Evolutionary conservation across 139 green algal species (phyloP), one percentile per base, ranked within the genome.

Genomic region (Diplosphaera chodatii): DNA sequence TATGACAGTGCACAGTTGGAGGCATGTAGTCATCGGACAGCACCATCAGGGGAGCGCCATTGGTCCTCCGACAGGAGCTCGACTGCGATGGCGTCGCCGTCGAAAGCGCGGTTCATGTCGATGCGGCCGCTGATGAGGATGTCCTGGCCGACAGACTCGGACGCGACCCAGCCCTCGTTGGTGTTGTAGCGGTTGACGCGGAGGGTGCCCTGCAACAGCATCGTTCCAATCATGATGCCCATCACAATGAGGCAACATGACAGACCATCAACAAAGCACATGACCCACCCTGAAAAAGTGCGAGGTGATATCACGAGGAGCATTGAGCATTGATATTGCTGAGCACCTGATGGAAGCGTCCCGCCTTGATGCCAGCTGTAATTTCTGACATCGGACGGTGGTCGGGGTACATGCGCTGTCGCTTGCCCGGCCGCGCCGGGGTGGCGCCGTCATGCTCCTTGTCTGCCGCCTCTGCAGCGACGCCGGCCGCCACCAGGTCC

Each of bases 21-120:
- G n/a, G n/a, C n/a, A n/a, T n/a, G n/a, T n/a, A n/a, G n/a, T n/a
- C n/a, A n/a, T n/a, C n/a, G n/a, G n/a, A n/a, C n/a, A 48, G 37
- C 37, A 59, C 48, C 48, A n/a, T 10, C 48, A 25, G 48, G 48
- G 3, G 48, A 59, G 48, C 74, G 71, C 90, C 93, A 97, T 69
- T 94, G 68, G 0, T 82, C 76, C 77, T 96, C 80, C 0, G 92
- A 89, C 56, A 94, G 85, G 76, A 95, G 78, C 80, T 96, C 90
- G 31, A 96, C 81, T 55, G 83, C 84, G 68, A 90, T 82, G 5
- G 85, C 67, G 62, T 88, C 85, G 18, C 87, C 87, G 55, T 90
- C 88, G 29, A 97, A 80, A 1, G 92, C 92, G 0, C 92, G 76
- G 83, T 96, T 97, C 85, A 95, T 91, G 68, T 84, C 85, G 0